phyloP scores from a whole-genome alignment of 768 basidiomycete species.

The Russula sp. region DNA sequence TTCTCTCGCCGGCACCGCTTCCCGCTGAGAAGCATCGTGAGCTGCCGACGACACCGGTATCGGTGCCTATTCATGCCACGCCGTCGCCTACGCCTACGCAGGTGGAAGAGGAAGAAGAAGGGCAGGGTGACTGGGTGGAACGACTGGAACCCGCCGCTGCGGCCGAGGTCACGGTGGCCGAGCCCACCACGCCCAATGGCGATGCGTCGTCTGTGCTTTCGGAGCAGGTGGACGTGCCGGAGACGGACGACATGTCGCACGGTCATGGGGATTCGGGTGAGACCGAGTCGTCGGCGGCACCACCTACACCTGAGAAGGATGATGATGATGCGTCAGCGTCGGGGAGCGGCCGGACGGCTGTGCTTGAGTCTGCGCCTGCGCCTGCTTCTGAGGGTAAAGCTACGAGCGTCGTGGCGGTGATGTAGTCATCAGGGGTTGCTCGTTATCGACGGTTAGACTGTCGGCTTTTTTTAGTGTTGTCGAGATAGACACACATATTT shows the following conservation, averaged over 20 bases:
- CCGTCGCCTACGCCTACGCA: neutral
- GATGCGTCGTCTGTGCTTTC: neutral
- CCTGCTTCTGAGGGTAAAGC: neutral
- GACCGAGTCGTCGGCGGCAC: neutral
- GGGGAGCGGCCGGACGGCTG: neutral
- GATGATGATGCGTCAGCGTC: neutral
- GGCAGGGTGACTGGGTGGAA: neutral
- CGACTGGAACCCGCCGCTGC: neutral
- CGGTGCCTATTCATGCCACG: neutral
- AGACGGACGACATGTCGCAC: neutral
- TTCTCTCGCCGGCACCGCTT: constrained; percentile 5
- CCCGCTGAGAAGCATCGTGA: constrained; percentile 9
- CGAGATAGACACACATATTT: too few species aligned
- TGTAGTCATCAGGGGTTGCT: neutral
- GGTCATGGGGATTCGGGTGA: neutral
- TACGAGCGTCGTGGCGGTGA: neutral
- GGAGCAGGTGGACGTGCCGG: neutral
- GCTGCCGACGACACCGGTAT: neutral
- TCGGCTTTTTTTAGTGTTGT: too few species aligned
- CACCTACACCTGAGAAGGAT: constrained; percentile 10
- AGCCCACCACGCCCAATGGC: neutral
- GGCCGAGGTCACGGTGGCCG: neutral
- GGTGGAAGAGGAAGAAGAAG: neutral
- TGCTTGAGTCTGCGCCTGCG: neutral
- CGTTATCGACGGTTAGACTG: too few species aligned